phyloP scores from a whole-genome alignment of 1,139 yeast species.

The Debaryomyces psychrophilus region DNA sequence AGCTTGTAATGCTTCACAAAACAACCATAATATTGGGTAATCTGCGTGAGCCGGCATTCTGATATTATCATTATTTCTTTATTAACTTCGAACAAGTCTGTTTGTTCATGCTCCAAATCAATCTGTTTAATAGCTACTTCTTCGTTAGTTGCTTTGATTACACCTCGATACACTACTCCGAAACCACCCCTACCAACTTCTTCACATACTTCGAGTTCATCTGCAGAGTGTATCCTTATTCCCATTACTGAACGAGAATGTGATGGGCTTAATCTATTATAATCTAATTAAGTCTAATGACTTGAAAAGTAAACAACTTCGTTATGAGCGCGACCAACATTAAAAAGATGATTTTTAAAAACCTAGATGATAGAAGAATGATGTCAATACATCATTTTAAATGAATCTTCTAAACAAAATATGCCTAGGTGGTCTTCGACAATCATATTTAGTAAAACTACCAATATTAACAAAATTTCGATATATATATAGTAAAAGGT shows the following conservation, averaged over 20 bases:
- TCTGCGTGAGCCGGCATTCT: constrained; percentile 69
- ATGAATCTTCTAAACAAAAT: background rate
- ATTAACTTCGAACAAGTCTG: constrained; percentile 77
- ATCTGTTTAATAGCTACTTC: constrained; percentile 73
- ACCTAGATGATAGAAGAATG: background rate
- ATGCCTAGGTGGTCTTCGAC: background rate
- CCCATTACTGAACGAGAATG: constrained; percentile 8
- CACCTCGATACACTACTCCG: constrained; percentile 82
- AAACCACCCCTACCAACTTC: constrained; percentile 89
- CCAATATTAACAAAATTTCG: background rate
- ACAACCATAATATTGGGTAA: constrained; percentile 79
- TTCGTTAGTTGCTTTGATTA: constrained; percentile 51
- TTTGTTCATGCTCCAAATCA: constrained; percentile 76
- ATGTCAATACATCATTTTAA: background rate
- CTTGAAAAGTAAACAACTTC: constrained; percentile 3
- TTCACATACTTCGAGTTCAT: constrained; percentile 59
- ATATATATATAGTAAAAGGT: background rate
- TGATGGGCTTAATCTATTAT: background rate
- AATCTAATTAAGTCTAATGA: background rate
- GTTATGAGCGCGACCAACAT: constrained; percentile 3
- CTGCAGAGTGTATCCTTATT: constrained; percentile 34
- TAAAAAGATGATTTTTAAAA: constrained; percentile 1
- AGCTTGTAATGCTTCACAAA: constrained; percentile 77
- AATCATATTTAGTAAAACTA: background rate
- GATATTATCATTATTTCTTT: constrained; percentile 77